Evolutionary conservation across 371 early-diverging fungal genomes (phyloP), one percentile per base, ranked within the genome.

Genomic region (Basidiobolus meristosporus): DNA sequence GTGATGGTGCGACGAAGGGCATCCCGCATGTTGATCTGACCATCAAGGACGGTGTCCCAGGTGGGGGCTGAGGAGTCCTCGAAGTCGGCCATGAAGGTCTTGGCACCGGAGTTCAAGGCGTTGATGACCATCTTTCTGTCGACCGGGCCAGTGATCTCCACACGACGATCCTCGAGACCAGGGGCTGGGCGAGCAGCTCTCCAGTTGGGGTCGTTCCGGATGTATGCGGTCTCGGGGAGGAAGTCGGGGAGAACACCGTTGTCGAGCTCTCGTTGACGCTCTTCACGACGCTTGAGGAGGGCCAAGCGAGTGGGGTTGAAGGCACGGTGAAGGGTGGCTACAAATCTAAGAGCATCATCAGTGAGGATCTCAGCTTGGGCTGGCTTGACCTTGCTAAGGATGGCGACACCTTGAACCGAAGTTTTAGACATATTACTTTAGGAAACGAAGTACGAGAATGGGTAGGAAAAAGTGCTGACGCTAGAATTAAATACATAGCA

Each of bases 61-160:
- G 91, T 90, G 16, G 91, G 92, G 5, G 84, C 67, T 56, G 73
- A 87, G 30, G 91, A 91, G 60, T 91, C 91, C 33, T 93, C 95
- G 54, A 93, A 90, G 56, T 93, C 95, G 17, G 95, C 95, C 95
- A 93, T 93, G 57, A 77, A 93, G 36, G 88, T 87, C 43, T 65
- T 60, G 20, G 95, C 82, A 7, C 84, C 90, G 9, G 87, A 77
- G 68, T 91, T 93, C 51, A 91, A 65, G 20, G 91, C 95, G 47
- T 93, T 93, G 59, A 93, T 93, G 50, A 93, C 89, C 95, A 93
- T 93, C 64, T 93, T 93, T 50, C 95, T 77, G 62, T 90, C 92
- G 31, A 90, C 91, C 11, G 95, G 95, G 15, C 95, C 95, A 31
- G 95, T 93, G 59, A 93, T 93, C 61, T 93, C 95, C 39, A 91